Conservation (phyloP, 2,329 filamentous ascomycete genomes). For the Colletotrichum liriopes region DNA sequence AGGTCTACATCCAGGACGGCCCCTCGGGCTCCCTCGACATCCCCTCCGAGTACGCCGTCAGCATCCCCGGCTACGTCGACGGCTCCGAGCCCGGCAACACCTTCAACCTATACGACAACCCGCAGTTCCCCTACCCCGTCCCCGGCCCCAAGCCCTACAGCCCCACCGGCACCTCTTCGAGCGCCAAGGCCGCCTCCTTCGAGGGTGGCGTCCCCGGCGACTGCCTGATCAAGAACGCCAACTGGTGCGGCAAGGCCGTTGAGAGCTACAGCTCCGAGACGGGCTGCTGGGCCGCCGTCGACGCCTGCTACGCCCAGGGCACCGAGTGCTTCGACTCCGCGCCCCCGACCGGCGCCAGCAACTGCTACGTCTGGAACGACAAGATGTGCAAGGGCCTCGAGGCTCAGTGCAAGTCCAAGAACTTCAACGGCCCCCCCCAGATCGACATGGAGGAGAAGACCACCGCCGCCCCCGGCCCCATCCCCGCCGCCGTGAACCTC, state of each 20-base stretch:
- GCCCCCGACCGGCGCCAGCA: slow-evolving; percentile 71
- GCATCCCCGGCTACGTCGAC: slow-evolving; percentile 77
- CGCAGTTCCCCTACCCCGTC: slow-evolving; percentile 69
- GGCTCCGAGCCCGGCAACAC: slow-evolving; percentile 68
- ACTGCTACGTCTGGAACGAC: slow-evolving; percentile 73
- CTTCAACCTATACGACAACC: slow-evolving; percentile 75
- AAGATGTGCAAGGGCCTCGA: slow-evolving; percentile 70
- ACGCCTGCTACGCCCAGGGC: slow-evolving; percentile 72
- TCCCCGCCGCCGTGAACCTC: slow-evolving; percentile 51
- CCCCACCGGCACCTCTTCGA: slow-evolving; percentile 49
- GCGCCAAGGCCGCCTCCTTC: slow-evolving; percentile 32
- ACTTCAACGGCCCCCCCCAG: slow-evolving; percentile 65
- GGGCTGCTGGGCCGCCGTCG: slow-evolving; percentile 73
- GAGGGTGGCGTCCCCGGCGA: slow-evolving; percentile 68
- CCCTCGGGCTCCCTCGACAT: slow-evolving; percentile 63
- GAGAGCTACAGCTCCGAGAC: slow-evolving; percentile 67
- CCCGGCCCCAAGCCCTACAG: slow-evolving; percentile 72
- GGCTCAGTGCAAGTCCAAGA: slow-evolving; percentile 57
- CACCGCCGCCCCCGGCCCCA: slow-evolving; percentile 51
- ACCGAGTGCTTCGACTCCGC: slow-evolving; percentile 72
- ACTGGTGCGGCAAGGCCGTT: slow-evolving; percentile 80
- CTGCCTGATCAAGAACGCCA: slow-evolving; percentile 77
- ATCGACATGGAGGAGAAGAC: slow-evolving; percentile 55
- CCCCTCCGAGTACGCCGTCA: slow-evolving; percentile 66
- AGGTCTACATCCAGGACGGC: slow-evolving; percentile 72